Percentiles rank a stretch among this genome's conserved stretches.
Conservation (phyloP, 768 basidiomycete genomes). For the Paxillus rubicundulus region DNA sequence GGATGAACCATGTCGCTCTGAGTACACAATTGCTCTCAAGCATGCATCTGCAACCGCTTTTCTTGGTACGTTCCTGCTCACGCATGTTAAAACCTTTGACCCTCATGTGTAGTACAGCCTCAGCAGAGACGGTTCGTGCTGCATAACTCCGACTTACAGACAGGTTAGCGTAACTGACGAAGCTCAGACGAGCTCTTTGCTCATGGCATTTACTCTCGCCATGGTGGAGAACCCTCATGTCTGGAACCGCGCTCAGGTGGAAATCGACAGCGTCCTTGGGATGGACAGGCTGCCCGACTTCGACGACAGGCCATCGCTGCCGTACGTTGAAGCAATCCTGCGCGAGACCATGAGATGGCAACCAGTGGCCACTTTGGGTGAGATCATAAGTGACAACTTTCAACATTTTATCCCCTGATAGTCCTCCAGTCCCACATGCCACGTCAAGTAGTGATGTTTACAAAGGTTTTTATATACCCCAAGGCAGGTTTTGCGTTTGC, state of each 20-base stretch:
- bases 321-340: slow-evolving; percentile 7
- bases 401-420: too few relatives aligned
- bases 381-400: too few relatives aligned
- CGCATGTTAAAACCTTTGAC: too few relatives aligned
- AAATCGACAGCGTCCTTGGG: slow-evolving; percentile 6
- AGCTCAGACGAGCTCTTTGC: not conserved
- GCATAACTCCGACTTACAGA: too few relatives aligned
- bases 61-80: not conserved
- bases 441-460: slow-evolving; percentile 8
- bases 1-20: not conserved
- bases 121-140: too few relatives aligned
- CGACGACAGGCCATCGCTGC: slow-evolving; percentile 3
- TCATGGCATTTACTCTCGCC: slow-evolving; percentile 6
- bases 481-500: slow-evolving; percentile 2
- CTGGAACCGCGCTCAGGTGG: slow-evolving; percentile 8
- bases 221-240: slow-evolving; percentile 10
- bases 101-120: too few relatives aligned
- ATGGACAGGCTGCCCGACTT: slow-evolving; percentile 1
- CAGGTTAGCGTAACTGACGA: too few relatives aligned
- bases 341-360: slow-evolving; percentile 8
- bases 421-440: slow-evolving; percentile 6
- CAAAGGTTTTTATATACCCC: slow-evolving; percentile 17
- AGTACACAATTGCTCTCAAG: slow-evolving; percentile 1
- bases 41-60: slow-evolving; percentile 4
- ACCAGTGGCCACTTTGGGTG: not conserved